Percentiles rank a stretch among this genome's conserved stretches.
Evolutionary conservation across 495 filamentous ascomycete species (phyloP).

Genomic region (Lichina pygmaea): DNA sequence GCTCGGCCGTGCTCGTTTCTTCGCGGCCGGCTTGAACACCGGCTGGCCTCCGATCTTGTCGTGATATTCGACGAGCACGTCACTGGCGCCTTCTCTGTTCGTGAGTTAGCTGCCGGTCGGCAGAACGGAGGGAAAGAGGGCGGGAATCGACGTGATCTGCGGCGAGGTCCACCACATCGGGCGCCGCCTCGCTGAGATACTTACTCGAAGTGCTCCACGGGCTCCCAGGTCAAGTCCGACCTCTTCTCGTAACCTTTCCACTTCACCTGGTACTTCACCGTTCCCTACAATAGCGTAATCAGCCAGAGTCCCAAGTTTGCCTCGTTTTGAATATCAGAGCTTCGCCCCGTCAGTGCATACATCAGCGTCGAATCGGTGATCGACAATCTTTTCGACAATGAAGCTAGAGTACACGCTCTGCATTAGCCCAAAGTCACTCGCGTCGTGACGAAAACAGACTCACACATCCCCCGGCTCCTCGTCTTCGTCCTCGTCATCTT

Average conservation of each 20-base stretch:
- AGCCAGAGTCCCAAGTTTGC: background rate
- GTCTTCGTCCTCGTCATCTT: slow-evolving; percentile 17
- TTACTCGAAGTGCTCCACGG: slow-evolving; percentile 27
- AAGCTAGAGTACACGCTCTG: slow-evolving; percentile 15
- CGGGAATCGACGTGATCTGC: too few relatives aligned
- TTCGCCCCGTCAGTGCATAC: slow-evolving; percentile 6
- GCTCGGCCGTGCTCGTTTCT: slow-evolving; percentile 7
- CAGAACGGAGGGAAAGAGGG: too few relatives aligned
- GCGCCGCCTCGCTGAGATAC: too few relatives aligned
- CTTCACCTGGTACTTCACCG: slow-evolving; percentile 25
- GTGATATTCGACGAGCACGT: slow-evolving; percentile 27
- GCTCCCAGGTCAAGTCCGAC: slow-evolving; percentile 31
- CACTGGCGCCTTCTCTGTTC: slow-evolving; percentile 19
- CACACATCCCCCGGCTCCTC: slow-evolving; percentile 11
- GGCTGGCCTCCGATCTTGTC: slow-evolving; percentile 27
- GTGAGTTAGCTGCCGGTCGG: background rate
- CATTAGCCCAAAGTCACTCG: slow-evolving; percentile 6
- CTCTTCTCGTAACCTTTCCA: slow-evolving; percentile 34
- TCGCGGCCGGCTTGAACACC: slow-evolving; percentile 5
- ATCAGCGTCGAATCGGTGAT: slow-evolving; percentile 18
- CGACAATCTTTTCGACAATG: slow-evolving; percentile 28
- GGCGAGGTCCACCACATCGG: too few relatives aligned
- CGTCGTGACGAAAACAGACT: background rate
- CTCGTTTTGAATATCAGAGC: too few relatives aligned
- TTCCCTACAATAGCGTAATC: slow-evolving; percentile 11